Base-by-base conservation (phyloP, 192 early-diverging fungal genomes). In the Jimgerdemannia lactiflua region DNA sequence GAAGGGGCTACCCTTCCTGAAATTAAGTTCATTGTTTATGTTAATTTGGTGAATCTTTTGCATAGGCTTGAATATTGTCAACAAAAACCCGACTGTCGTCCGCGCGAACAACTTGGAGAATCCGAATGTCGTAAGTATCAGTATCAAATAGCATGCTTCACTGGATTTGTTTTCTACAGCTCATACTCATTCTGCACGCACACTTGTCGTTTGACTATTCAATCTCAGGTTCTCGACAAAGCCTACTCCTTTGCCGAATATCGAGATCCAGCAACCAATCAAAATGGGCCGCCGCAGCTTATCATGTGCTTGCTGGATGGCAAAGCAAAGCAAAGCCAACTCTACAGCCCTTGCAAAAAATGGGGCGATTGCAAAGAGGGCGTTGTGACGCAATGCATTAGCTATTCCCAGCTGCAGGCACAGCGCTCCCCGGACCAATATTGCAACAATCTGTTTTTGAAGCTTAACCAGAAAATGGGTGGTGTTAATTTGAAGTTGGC, bases 401-500 rank as follows among this genome's bases (percentile, higher is more conserved):
- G 94, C 74, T 85, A 89, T 18, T 94, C 89, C 79, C 90, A 96
- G 72, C 86, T 94, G 77, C 86, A 86, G 77, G 78, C 83, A 11
- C n/a, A 54, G 11, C 49, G 49, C 29, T 85, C 93, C n/a, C 95
- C 92, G 79, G 78, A 90, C 64, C 95, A 97, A 86, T 97, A 96
- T 80, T 95, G 92, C 72, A 93, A 93, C 14, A 97, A 95, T 75
- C 86, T 98, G 65, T 92, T 90, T 59, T 84, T 98, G 43, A 98
- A 98, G 85, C 90, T 98, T 76, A 98, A 98, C 76, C 84, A 89
- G 42, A 95, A 97, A 87, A 85, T 97, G 9, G 94, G 95, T 70
- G 95, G 95, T 63, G 91, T 91, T 84, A 97, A 97, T 83, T 84
- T 89, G 42, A 89, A 85, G 73, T 80, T 98, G 59, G 78, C 70